Conservation (phyloP, 768 basidiomycete species). For the Clavulina sp. region DNA sequence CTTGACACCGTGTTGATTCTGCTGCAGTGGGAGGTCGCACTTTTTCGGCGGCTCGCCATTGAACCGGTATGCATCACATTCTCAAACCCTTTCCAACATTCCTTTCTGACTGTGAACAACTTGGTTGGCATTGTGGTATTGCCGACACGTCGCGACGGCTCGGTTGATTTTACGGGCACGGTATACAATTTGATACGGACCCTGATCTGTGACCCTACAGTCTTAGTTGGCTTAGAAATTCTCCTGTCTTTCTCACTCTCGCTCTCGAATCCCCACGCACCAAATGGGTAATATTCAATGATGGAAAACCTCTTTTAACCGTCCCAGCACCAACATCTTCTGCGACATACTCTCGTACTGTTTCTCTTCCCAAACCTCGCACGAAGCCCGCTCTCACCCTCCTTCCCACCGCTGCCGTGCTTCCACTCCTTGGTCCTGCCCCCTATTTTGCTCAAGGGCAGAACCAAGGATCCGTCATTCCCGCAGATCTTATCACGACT, state of each 20-base stretch:
- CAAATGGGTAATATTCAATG: constrained; percentile 63
- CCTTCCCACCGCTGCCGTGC: constrained; percentile 43
- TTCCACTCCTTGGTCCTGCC: constrained; percentile 42
- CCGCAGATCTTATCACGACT: constrained; percentile 3
- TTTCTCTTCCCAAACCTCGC: too few relatives aligned
- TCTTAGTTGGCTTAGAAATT: constrained; percentile 63
- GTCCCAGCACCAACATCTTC: too few relatives aligned
- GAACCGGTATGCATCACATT: neutral
- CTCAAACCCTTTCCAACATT: neutral
- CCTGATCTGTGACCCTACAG: constrained; percentile 15
- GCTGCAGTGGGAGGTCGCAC: neutral
- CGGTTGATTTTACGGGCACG: too few relatives aligned
- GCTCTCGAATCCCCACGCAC: constrained; percentile 41
- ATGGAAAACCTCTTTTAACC: constrained; percentile 46
- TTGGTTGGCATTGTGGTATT: too few relatives aligned
- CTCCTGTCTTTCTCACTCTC: constrained; percentile 57
- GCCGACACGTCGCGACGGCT: too few relatives aligned
- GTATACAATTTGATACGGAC: too few relatives aligned
- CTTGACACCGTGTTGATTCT: too few relatives aligned
- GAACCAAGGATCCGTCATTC: constrained; percentile 18
- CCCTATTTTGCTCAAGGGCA: constrained; percentile 60
- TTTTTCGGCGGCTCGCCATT: neutral
- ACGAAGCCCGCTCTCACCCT: constrained; percentile 23
- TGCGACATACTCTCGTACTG: too few relatives aligned
- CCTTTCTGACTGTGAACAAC: too few relatives aligned